These are phyloP conservation scores for Austroboletus eburneus DNA, from an alignment of 768 basidiomycete genomes.

Conservation along the genomic window DNA sequence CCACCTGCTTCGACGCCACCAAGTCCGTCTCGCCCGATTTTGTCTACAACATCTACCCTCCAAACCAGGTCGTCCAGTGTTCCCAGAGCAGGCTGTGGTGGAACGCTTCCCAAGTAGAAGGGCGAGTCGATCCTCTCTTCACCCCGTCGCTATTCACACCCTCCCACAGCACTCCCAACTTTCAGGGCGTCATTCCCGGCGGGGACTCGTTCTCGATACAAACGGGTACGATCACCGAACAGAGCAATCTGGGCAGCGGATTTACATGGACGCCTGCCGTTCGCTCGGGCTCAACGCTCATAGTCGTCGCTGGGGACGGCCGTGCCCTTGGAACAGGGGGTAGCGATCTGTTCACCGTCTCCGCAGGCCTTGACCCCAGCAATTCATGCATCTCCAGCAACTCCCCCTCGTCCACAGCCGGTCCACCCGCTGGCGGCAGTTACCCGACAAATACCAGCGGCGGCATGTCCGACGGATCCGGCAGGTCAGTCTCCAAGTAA, in stretches of 20 bases:
- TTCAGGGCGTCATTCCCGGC: slow-evolving; percentile 74
- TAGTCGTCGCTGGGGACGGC: slow-evolving; percentile 63
- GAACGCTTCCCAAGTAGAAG: slow-evolving; percentile 47
- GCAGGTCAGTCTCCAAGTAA: slow-evolving; percentile 20
- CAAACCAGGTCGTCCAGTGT: slow-evolving; percentile 66
- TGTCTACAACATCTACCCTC: slow-evolving; percentile 56
- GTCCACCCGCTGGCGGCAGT: slow-evolving; percentile 67
- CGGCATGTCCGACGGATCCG: slow-evolving; percentile 25
- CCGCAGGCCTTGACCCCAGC: slow-evolving; percentile 45
- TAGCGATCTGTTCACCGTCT: slow-evolving; percentile 54
- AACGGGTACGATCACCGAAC: slow-evolving; percentile 41
- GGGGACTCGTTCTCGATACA: slow-evolving; percentile 72
- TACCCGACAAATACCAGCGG: slow-evolving; percentile 56
- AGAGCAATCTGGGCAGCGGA: slow-evolving; percentile 49
- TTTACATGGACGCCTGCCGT: slow-evolving; percentile 67
- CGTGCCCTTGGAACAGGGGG: slow-evolving; percentile 69
- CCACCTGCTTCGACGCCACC: slow-evolving; percentile 56
- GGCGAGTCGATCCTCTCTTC: slow-evolving; percentile 38
- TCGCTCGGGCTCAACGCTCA: slow-evolving; percentile 59
- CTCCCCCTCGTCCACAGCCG: slow-evolving; percentile 77
- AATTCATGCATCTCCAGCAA: slow-evolving; percentile 50
- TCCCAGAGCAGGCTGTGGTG: slow-evolving; percentile 61
- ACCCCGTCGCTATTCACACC: not conserved
- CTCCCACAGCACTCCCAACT: slow-evolving; percentile 46
- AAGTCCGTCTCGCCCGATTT: slow-evolving; percentile 49